Conservation (phyloP, 148 eudicot species). For the Drosera capensis region DNA sequence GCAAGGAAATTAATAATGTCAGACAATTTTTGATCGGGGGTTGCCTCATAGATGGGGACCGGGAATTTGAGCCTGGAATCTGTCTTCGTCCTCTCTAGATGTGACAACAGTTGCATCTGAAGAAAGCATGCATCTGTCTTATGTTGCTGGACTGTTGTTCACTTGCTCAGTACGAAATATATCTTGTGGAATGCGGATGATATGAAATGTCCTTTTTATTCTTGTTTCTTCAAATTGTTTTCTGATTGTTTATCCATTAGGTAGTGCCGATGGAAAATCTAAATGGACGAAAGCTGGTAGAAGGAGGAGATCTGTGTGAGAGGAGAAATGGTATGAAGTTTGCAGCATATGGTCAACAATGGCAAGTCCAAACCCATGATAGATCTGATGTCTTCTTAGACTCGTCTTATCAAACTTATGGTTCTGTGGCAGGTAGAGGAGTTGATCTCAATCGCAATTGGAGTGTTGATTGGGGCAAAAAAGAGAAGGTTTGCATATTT, state of each 20-base stretch:
- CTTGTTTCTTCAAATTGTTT: background rate
- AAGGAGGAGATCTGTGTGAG: slow-evolving; percentile 89
- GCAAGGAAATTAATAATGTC: no score
- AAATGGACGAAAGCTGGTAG: slow-evolving; percentile 91
- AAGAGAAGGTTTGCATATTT: slow-evolving; percentile 58
- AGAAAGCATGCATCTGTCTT: no score
- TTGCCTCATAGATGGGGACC: no score
- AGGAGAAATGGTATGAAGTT: slow-evolving; percentile 68
- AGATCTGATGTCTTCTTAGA: slow-evolving; percentile 3
- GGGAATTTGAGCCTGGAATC: no score
- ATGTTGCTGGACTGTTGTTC: no score
- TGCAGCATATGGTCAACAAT: slow-evolving; percentile 4
- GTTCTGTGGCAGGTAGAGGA: slow-evolving; percentile 73
- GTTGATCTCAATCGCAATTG: slow-evolving; percentile 99
- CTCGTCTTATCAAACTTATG: slow-evolving; percentile 6
- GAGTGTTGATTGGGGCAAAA: slow-evolving; percentile 99
- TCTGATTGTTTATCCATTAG: slow-evolving; percentile 23
- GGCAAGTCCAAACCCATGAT: background rate
- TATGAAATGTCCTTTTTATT: background rate
- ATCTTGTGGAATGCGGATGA: background rate
- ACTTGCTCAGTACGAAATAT: no score
- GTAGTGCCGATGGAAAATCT: slow-evolving; percentile 87
- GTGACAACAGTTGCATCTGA: no score
- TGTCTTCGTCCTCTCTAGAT: no score
- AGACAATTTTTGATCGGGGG: no score